Conservation (phyloP, 2,329 filamentous ascomycete species). For the Microthyrium microscopicum region DNA sequence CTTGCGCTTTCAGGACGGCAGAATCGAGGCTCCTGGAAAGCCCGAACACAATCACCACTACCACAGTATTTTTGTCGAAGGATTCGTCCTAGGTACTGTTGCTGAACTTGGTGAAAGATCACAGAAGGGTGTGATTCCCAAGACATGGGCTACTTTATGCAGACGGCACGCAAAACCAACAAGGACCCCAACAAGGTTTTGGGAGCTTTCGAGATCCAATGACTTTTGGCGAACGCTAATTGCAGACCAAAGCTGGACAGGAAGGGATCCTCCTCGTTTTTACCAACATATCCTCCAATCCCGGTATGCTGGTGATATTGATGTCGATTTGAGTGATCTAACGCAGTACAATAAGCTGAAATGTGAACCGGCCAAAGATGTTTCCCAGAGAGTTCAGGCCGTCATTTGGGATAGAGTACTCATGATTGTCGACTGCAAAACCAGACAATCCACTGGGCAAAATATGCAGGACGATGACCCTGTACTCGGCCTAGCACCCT, state of each 20-base stretch:
- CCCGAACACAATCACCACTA: neutral
- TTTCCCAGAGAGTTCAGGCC: neutral
- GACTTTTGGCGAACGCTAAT: slow-evolving; percentile 1
- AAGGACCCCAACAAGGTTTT: too few species aligned
- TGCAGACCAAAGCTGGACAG: neutral
- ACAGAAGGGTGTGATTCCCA: neutral
- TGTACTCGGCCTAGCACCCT: neutral
- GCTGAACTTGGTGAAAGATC: neutral
- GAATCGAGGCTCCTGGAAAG: too few species aligned
- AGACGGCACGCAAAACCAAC: too few species aligned
- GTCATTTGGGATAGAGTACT: neutral
- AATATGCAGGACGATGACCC: neutral
- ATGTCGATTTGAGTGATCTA: neutral
- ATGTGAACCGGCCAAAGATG: neutral
- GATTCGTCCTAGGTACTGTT: neutral
- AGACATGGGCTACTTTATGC: neutral
- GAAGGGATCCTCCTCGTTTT: neutral
- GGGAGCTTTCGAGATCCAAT: neutral
- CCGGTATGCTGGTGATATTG: neutral
- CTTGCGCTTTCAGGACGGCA: neutral
- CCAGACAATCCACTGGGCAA: too few species aligned
- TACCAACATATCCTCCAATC: neutral
- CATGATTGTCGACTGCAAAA: neutral
- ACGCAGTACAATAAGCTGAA: too few species aligned
- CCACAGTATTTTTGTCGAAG: neutral